phyloP scores from a whole-genome alignment of 108 stramenopile species.

The Nitzschia palea region DNA sequence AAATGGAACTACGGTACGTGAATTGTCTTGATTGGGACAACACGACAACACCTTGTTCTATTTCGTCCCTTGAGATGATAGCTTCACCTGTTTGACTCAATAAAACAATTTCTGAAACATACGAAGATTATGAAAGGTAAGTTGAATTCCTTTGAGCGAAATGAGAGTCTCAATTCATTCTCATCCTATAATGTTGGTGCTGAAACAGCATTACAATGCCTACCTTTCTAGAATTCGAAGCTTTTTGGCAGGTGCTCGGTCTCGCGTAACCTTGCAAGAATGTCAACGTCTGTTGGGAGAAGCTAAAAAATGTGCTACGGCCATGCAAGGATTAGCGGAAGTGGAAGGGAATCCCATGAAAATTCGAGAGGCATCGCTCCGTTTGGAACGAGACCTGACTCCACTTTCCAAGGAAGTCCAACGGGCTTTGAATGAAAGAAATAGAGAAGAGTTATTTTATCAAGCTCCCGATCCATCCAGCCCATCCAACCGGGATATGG shows the following conservation, averaged over 20 bases:
- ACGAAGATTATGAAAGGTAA: conserved; percentile 63
- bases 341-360: conserved; percentile 70
- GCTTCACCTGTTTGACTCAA: too few relatives aligned
- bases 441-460: conserved; percentile 45
- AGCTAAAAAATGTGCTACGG: conserved; percentile 63
- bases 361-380: conserved; percentile 53
- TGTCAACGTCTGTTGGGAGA: conserved; percentile 60
- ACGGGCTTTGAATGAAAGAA: conserved; percentile 32
- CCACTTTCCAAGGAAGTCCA: conserved; percentile 67
- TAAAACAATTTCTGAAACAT: conserved; percentile 39
- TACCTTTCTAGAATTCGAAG: conserved; percentile 63
- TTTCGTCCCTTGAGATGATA: too few relatives aligned
- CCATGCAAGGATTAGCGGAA: conserved; percentile 79
- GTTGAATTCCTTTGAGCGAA: not conserved
- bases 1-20: too few relatives aligned
- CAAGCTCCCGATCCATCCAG: conserved; percentile 36
- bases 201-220: conserved; percentile 65
- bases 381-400: conserved; percentile 61
- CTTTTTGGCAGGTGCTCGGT: conserved; percentile 57
- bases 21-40: too few relatives aligned
- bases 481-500: conserved; percentile 32
- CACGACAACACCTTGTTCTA: too few relatives aligned
- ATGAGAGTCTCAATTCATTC: not conserved
- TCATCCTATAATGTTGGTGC: not conserved
- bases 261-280: conserved; percentile 44